phyloP scores from a whole-genome alignment of 2,329 filamentous ascomycete genomes.

The Fusarium euwallaceae region DNA sequence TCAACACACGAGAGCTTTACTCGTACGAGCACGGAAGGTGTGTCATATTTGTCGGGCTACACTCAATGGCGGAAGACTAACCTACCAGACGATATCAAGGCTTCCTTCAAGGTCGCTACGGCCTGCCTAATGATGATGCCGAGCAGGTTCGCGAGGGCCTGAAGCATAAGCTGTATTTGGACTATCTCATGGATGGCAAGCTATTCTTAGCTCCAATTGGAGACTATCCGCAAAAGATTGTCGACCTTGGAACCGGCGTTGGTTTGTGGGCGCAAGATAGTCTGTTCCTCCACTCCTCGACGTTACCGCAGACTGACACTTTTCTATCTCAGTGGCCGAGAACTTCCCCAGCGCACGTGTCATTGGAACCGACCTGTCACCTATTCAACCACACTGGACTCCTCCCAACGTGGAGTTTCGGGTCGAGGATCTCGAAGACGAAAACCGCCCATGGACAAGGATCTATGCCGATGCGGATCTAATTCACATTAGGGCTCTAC shows the following conservation, averaged over 20 bases:
- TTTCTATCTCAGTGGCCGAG: conserved; percentile 56
- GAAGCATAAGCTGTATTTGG: conserved; percentile 62
- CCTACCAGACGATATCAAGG: conserved; percentile 61
- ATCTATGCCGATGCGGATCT: conserved; percentile 61
- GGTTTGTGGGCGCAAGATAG: conserved; percentile 69
- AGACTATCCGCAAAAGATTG: conserved; percentile 60
- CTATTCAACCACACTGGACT: conserved; percentile 60
- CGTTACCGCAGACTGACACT: conserved; percentile 15
- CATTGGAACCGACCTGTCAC: conserved; percentile 60
- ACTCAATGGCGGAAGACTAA: background rate
- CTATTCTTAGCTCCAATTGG: conserved; percentile 60
- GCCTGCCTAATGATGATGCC: conserved; percentile 65
- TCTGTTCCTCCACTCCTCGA: conserved; percentile 43
- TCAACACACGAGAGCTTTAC: conserved; percentile 52
- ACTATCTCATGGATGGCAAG: conserved; percentile 60
- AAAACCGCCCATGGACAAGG: conserved; percentile 51
- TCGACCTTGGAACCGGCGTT: conserved; percentile 64
- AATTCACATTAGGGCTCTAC: conserved; percentile 66
- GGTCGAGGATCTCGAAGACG: conserved; percentile 55
- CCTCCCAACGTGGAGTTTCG: conserved; percentile 70
- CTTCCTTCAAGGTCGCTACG: conserved; percentile 61
- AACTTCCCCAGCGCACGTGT: conserved; percentile 59
- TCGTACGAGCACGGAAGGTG: conserved; percentile 56
- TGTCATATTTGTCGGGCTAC: background rate
- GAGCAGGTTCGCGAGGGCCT: conserved; percentile 64